phyloP scores from a whole-genome alignment of 495 filamentous ascomycete genomes.

The Chaetomium cochliodes region DNA sequence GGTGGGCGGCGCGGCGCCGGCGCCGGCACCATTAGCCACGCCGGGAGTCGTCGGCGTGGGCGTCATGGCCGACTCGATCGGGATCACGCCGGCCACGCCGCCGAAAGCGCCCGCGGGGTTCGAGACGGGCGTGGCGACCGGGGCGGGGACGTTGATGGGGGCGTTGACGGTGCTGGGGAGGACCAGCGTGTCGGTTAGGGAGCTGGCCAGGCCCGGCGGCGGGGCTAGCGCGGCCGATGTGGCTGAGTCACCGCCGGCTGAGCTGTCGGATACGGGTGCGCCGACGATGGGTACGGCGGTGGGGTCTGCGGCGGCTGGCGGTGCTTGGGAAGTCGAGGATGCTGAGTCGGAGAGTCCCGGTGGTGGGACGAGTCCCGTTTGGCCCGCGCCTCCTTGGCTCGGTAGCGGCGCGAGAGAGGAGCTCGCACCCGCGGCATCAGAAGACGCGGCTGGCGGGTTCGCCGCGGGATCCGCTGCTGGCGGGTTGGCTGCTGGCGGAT shows the following conservation, averaged over 20 bases:
- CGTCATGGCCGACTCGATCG: conserved; percentile 22
- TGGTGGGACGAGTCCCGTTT: neutral
- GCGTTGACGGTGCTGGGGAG: neutral
- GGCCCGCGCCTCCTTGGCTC: neutral
- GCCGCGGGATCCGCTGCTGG: neutral
- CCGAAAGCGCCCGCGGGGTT: conserved; percentile 29
- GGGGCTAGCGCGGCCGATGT: conserved; percentile 1
- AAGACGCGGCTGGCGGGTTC: conserved; percentile 15
- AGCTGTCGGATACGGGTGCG: conserved; percentile 10
- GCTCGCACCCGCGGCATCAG: neutral
- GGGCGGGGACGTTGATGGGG: neutral
- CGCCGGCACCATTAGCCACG: conserved; percentile 27
- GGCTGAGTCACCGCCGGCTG: neutral
- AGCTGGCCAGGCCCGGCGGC: conserved; percentile 13
- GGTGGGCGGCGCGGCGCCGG: conserved; percentile 17
- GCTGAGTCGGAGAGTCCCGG: conserved; percentile 9
- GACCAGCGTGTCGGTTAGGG: conserved; percentile 12
- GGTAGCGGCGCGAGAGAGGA: conserved; percentile 15
- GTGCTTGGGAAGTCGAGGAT: neutral
- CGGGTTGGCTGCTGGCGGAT: neutral
- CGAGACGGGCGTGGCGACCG: neutral
- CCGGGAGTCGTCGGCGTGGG: conserved; percentile 21
- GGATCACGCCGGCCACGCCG: conserved; percentile 26
- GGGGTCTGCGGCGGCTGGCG: conserved; percentile 6
- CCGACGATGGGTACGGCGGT: conserved; percentile 12